These are phyloP conservation scores for Tulasnella sp. DNA, from an alignment of 768 basidiomycete genomes.

Conservation along the genomic window DNA sequence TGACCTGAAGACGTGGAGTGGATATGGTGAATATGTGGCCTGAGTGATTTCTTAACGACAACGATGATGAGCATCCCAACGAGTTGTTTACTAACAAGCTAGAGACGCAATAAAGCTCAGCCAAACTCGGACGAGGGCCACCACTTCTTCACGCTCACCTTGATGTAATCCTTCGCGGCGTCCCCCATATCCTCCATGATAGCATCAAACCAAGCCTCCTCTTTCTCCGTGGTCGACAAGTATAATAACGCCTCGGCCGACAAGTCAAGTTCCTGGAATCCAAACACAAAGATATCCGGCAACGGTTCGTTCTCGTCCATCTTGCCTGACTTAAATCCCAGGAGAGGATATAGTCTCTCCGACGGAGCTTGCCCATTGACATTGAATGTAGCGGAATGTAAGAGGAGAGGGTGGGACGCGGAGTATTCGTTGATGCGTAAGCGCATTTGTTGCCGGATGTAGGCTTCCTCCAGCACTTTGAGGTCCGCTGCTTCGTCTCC, in stretches of 20 bases:
- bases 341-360: slow-evolving; percentile 63
- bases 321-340: slow-evolving; percentile 32
- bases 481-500: slow-evolving; percentile 57
- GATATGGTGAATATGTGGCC: slow-evolving; percentile 42
- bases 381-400: slow-evolving; percentile 76
- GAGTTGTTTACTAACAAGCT: slow-evolving; percentile 71
- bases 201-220: slow-evolving; percentile 57
- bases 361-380: slow-evolving; percentile 71
- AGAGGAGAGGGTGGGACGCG: slow-evolving; percentile 23
- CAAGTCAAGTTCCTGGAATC: slow-evolving; percentile 73
- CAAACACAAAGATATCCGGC: slow-evolving; percentile 65
- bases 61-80: slow-evolving; percentile 75
- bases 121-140: neutral
- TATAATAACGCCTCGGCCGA: slow-evolving; percentile 74
- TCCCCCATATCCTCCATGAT: slow-evolving; percentile 65
- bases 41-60: slow-evolving; percentile 50
- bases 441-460: slow-evolving; percentile 41
- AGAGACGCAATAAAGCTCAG: neutral
- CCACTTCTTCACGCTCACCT: slow-evolving; percentile 36
- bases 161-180: slow-evolving; percentile 53
- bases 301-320: neutral
- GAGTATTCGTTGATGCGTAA: slow-evolving; percentile 21
- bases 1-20: slow-evolving; percentile 29
- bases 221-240: slow-evolving; percentile 49
- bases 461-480: slow-evolving; percentile 52